Evolutionary conservation across 2,329 filamentous ascomycete species (phyloP), one percentile per base, ranked within the genome.

Genomic region (Furcasterigmium sp.): DNA sequence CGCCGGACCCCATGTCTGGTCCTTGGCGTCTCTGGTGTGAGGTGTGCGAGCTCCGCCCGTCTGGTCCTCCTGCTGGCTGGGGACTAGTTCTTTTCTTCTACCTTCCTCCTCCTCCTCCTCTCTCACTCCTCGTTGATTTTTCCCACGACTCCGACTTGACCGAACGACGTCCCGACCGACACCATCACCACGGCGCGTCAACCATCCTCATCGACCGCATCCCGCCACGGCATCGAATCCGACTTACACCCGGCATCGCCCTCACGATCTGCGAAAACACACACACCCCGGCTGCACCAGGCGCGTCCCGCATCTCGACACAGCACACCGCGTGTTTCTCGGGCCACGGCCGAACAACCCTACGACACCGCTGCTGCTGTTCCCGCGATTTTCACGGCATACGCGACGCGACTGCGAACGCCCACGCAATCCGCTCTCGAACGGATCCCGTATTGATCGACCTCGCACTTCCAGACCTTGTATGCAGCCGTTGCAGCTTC

Each of bases 51-150:
- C 23, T 26, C 23, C 23, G 23, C 23, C 23, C n/a, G n/a, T n/a
- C n/a, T n/a, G n/a, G 25, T 30, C n/a, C 37, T 25, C 20, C 21
- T 37, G 36, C 21, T 30, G 36, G 51, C 15, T 19, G 36, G 37
- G 42, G 37, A 44, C 23, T 46, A 48, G 42, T 52, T 50, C 47
- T 56, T 52, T 50, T 53, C 61, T 59, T 57, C 59, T 54, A 35
- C 41, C 51, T 56, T 56, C 56, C 56, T 58, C 56, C 54, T 57
- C 53, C 48, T 51, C 53, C 51, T 56, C 53, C 51, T 55, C 52
- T 56, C 52, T 53, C 54, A 53, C 41, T 50, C 56, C 52, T 58
- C 53, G 51, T 45, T 48, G 39, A 50, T 54, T 51, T 51, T 49
- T 49, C 45, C 51, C 46, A 46, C 50, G 49, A 51, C n/a, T n/a